Base-by-base conservation (phyloP, 129 eudicot genomes). In the Flaveria ramosissima region DNA sequence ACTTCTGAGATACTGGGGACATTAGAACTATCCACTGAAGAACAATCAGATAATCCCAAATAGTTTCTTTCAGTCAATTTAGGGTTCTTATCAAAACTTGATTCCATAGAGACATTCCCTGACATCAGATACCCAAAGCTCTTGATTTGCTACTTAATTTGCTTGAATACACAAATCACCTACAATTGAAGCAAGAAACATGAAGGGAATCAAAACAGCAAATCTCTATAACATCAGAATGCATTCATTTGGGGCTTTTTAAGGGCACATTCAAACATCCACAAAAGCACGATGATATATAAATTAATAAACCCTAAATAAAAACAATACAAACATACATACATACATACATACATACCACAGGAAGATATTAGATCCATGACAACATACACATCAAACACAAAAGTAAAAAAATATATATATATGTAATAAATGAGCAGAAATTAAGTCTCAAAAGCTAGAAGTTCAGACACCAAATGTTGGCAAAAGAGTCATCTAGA, bases 11-110 rank as follows among this genome's bases (percentile, higher is more conserved):
- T 13, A 24, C 77, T 60, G 16, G 96, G 87, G 20, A 80, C 86
- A 30, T 78, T 80, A 19, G 89, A 90, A 65, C 96, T 90, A 69
- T 88, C 96, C 17, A 88, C 96, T 0, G 96, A 88, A 4, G 92
- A 90, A 83, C 96, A 85, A 62, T 88, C 92, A 1, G 96, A 90
- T 53, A 88, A 78, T 9, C 96, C 91, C 74, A 90, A 56, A 56
- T 88, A 84, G 64, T 88, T 88, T 56, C 81, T 81, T 70, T 88
- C 96, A 23, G 88, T 88, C 55, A 85, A 62, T 16, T 68, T 72
- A 21, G 84, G 56, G 68, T 23, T 87, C 46, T 79, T 77, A 20
- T 76, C 81, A 55, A 77, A 75, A 57, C 65, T 67, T 50, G 85
- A 79, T 60, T 82, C 89, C 72, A 70, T 52, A 41, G 91, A 68